Percentiles rank a stretch among this genome's conserved stretches.
Evolutionary conservation across 2,329 filamentous ascomycete species (phyloP).

Genomic region (Fusarium piperis): DNA sequence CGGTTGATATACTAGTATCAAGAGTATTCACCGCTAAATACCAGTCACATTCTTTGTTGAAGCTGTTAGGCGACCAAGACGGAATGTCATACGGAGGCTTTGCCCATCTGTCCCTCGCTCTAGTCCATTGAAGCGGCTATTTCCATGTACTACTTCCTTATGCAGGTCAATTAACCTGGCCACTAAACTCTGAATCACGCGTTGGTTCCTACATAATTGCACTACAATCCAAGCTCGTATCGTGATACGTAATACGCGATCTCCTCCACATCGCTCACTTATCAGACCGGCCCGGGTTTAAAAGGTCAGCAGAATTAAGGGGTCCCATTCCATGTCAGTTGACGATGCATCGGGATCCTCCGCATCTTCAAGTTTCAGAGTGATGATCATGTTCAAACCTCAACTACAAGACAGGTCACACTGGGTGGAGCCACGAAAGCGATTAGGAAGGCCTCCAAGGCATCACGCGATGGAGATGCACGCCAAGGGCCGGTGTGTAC

Average conservation of each 20-base stretch:
- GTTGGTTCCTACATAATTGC: background rate
- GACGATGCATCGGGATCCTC: background rate
- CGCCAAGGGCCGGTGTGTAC: background rate
- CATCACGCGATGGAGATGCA: constrained; percentile 1
- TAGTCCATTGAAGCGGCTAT: background rate
- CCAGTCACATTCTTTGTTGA: background rate
- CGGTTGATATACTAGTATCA: background rate
- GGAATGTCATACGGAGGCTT: background rate
- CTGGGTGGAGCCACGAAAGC: background rate
- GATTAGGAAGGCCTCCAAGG: background rate
- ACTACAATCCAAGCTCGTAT: background rate
- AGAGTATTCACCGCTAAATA: background rate
- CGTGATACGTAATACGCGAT: background rate
- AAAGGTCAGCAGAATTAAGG: background rate
- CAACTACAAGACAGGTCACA: background rate
- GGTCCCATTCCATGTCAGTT: background rate
- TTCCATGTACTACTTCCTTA: background rate
- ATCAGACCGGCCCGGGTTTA: background rate
- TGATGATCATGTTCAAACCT: background rate
- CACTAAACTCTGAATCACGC: background rate
- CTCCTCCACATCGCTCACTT: background rate
- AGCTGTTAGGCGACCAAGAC: background rate
- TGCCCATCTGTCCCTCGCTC: background rate
- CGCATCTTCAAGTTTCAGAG: background rate
- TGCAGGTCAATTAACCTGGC: background rate